These are phyloP conservation scores for Leucocoprinus birnbaumii DNA, from an alignment of 768 basidiomycete genomes.

Conservation along the genomic window DNA sequence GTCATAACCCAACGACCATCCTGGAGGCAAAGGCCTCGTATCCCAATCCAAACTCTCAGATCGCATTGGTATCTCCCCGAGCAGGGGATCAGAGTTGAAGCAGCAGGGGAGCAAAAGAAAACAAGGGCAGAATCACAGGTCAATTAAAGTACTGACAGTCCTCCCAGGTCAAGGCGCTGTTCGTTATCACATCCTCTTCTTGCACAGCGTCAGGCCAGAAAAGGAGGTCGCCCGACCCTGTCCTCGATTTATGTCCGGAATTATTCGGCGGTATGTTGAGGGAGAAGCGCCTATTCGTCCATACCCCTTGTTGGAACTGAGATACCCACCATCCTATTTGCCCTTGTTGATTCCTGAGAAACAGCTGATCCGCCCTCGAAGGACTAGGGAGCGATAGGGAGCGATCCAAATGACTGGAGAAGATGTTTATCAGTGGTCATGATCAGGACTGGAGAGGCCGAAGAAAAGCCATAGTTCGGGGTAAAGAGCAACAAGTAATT, in stretches of 20 bases:
- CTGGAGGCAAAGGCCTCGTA: conserved; percentile 14
- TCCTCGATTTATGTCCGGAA: neutral
- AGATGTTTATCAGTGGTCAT: neutral
- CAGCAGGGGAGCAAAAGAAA: neutral
- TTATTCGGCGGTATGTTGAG: neutral
- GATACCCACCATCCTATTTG: no score
- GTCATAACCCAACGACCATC: conserved; percentile 17
- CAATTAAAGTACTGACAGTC: neutral
- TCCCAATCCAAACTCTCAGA: conserved; percentile 3
- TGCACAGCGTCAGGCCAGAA: conserved; percentile 2
- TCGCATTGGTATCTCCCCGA: neutral
- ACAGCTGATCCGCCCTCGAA: conserved; percentile 5
- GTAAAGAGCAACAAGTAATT: no score
- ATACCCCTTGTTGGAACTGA: neutral
- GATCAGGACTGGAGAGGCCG: neutral
- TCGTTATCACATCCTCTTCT: neutral
- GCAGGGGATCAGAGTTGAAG: neutral
- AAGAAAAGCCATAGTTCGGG: no score
- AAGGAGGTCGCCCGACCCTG: neutral
- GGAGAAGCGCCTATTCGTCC: neutral
- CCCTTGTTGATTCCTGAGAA: neutral
- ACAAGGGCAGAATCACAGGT: neutral
- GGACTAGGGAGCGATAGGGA: neutral
- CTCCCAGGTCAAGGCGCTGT: neutral
- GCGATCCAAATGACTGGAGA: neutral